A percentile compares a stretch with the other conserved stretches of the same genome.
Evolutionary conservation across 441 rosid species (phyloP).

Genomic region (Adansonia madagascariensis): DNA sequence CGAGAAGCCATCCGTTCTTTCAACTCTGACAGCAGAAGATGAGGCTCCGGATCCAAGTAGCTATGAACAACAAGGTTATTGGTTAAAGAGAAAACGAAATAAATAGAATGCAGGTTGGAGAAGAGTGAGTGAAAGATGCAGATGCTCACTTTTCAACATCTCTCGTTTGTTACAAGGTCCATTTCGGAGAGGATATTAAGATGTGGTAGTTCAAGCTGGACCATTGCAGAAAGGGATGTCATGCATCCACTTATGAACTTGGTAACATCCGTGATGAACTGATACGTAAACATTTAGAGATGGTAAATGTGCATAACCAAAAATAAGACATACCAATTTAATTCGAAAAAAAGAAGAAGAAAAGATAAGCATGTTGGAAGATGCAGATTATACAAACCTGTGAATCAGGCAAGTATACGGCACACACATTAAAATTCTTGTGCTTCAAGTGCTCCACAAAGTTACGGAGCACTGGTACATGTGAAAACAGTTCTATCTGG

Average conservation of each 20-base stretch:
- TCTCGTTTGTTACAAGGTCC: conserved; percentile 77
- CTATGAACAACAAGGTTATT: conserved; percentile 39
- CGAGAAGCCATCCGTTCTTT: conserved; percentile 74
- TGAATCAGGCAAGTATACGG: conserved; percentile 83
- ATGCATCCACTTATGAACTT: conserved; percentile 95
- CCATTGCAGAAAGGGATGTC: conserved; percentile 96
- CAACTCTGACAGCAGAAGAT: conserved; percentile 56
- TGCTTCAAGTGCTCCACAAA: conserved; percentile 85
- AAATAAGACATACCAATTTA: neutral
- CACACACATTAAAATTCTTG: conserved; percentile 80
- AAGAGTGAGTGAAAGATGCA: neutral
- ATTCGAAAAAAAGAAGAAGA: neutral
- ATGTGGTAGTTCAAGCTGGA: conserved; percentile 91
- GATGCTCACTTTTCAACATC: conserved; percentile 64
- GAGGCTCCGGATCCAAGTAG: conserved; percentile 81
- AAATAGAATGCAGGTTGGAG: too few relatives aligned
- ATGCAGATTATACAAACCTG: conserved; percentile 58
- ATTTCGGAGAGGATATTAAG: conserved; percentile 87
- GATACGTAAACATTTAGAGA: conserved; percentile 29
- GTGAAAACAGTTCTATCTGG: conserved; percentile 91
- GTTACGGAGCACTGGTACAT: conserved; percentile 83
- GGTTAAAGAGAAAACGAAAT: neutral
- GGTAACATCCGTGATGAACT: conserved; percentile 90
- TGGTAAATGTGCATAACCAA: conserved; percentile 13
- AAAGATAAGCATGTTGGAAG: neutral